Evolutionary conservation across 441 rosid species (phyloP).

Genomic region (Corymbia calophylla): DNA sequence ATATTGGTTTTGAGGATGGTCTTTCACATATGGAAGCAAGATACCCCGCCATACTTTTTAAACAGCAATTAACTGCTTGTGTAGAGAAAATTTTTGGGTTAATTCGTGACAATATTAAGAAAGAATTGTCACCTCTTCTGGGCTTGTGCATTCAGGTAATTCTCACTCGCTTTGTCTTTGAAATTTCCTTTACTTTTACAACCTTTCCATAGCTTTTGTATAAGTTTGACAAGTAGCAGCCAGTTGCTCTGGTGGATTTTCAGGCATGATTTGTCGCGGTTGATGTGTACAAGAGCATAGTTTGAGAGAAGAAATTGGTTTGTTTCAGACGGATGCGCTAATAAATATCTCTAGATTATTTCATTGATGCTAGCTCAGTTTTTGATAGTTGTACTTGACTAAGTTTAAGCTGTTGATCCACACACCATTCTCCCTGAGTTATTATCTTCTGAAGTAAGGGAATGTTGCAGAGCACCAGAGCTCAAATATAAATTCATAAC

Average conservation of each 20-base stretch:
- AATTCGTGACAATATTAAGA: conserved; percentile 94
- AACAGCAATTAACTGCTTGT: conserved; percentile 96
- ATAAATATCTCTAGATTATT: not conserved
- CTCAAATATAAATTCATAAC: not conserved
- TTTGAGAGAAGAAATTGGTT: not conserved
- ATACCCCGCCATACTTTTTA: conserved; percentile 90
- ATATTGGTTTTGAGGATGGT: conserved; percentile 68
- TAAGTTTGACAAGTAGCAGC: not conserved
- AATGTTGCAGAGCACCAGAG: not conserved
- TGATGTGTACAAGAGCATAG: not conserved
- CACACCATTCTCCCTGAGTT: not conserved
- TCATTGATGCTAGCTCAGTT: not conserved
- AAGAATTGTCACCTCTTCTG: conserved; percentile 83
- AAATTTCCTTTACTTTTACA: not conserved
- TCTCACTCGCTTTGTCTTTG: not conserved
- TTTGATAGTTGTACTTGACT: not conserved
- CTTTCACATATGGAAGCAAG: conserved; percentile 82
- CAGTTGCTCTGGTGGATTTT: not conserved
- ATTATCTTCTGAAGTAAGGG: not conserved
- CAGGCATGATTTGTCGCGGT: not conserved
- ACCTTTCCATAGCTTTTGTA: not conserved
- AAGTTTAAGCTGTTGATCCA: not conserved
- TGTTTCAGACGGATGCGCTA: not conserved
- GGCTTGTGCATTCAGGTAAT: conserved; percentile 88
- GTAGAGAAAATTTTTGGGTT: conserved; percentile 98